Conservation (phyloP, 2,329 filamentous ascomycete genomes). For the Phialophora expanda region DNA sequence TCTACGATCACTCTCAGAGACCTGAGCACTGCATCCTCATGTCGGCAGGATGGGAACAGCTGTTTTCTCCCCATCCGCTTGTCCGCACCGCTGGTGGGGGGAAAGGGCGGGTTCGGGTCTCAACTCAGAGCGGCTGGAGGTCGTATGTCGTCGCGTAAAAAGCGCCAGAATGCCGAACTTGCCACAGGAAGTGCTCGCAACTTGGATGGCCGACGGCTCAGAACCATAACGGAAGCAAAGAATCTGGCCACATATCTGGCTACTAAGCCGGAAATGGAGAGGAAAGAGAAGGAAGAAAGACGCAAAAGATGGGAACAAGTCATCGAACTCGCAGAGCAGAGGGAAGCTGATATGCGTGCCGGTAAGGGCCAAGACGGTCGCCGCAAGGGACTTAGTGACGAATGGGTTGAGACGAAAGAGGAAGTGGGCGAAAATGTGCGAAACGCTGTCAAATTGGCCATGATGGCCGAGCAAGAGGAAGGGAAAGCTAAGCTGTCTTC, state of each 20-base stretch:
- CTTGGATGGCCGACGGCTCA: slow-evolving; percentile 83
- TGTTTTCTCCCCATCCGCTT: slow-evolving; percentile 83
- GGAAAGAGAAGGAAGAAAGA: slow-evolving; percentile 86
- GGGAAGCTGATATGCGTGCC: slow-evolving; percentile 79
- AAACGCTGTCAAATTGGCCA: slow-evolving; percentile 74
- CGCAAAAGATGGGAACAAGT: slow-evolving; percentile 86
- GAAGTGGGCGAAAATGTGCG: slow-evolving; percentile 83
- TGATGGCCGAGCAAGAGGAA: slow-evolving; percentile 63
- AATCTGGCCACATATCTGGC: slow-evolving; percentile 92
- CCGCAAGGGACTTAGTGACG: slow-evolving; percentile 72
- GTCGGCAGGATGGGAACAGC: slow-evolving; percentile 50
- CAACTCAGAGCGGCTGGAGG: slow-evolving; percentile 95
- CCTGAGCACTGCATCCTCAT: slow-evolving; percentile 19
- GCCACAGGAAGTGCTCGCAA: slow-evolving; percentile 79
- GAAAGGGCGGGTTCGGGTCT: slow-evolving; percentile 97
- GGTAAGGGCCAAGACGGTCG: slow-evolving; percentile 59
- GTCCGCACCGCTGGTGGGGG: slow-evolving; percentile 78
- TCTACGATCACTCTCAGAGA: slow-evolving; percentile 46
- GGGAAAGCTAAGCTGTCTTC: slow-evolving; percentile 45
- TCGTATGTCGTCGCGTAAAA: slow-evolving; percentile 95
- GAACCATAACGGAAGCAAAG: slow-evolving; percentile 95
- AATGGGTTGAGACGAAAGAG: slow-evolving; percentile 95
- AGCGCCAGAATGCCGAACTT: slow-evolving; percentile 69
- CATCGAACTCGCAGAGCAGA: slow-evolving; percentile 80
- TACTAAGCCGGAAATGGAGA: slow-evolving; percentile 96